Evolutionary conservation across 805 yeast species (phyloP), one percentile per base, ranked within the genome.

Genomic region (Yarrowia hollandica): DNA sequence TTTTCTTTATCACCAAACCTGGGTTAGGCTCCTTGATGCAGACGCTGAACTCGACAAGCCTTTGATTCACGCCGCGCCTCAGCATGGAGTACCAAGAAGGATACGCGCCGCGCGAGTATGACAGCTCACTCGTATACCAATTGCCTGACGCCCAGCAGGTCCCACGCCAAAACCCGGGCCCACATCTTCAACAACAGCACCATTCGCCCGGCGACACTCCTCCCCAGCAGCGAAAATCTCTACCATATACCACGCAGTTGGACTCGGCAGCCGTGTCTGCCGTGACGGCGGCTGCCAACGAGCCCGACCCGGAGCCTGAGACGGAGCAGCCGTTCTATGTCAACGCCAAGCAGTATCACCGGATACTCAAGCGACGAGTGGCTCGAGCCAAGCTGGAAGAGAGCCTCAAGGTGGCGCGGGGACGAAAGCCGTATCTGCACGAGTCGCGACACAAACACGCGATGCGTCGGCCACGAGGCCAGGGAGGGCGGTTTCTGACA

Each of bases 361-460:
- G 99, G 41, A 94, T 94, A 15, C 74, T 94, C 65, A 94, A 94
- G 71, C 80, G 99, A 68, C 81, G 99, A 66, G 80, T 90, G 39
- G 98, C 99, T 0, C 78, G 99, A 57, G 97, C 97, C 5, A 87
- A 85, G 71, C 78, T 94, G 35, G 98, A 94, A 68, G 98, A 94
- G 69, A 82, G 84, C 41, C 78, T 92, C 63, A 86, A 89, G 68
- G 87, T 87, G 4, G 91, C 94, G 15, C 81, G 96, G 63, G 95
- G 95, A 15, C 82, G 98, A 66, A 86, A 86, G 69, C 97, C 98
- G 11, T 92, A 95, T 72, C 72, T 94, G 52, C 99, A 94, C 70
- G 99, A 94, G 72, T 89, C 97, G 16, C 80, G 99, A 67, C 99
- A 94, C 71, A 92, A 94, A 71, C 99, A 94, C 71, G 99, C 99